Base-by-base conservation (phyloP, 1,139 yeast genomes). In the Yamadazyma kanchanaburiensis region DNA sequence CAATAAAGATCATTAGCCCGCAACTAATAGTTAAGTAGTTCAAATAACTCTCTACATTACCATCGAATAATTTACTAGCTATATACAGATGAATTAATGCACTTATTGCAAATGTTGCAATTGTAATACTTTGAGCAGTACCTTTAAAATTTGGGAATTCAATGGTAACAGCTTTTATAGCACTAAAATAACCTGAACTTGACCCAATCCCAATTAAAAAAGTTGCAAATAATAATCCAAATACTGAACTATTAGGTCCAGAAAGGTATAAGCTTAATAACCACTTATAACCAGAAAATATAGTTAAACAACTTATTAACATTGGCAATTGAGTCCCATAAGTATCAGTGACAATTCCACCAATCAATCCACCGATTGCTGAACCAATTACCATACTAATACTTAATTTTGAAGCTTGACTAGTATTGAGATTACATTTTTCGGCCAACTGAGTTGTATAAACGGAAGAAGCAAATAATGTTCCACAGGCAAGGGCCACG, bases 31-130 rank as follows among this genome's bases (percentile, higher is more conserved):
- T 45, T 30, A 60, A 42, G 28, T 56, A 53, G 19, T 39, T 35
- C 20, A 60, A 42, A 30, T 58, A 60, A 7, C 31, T 33, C 2
- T 43, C 47, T 10, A 53, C 51, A 35, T 57, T 47, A 3, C 53
- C 54, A 2, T 44, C 28, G 25, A 50, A 54, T 2, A 53, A 23
- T 19, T 40, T 35, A 24, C 55, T 42, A 9, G 53, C 45, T 12
- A 58, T 42, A 13, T 40, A 40, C 49, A 52, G 55, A 38, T 44
- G 58, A 8, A 59, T 22, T 30, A 59, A 45, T 23, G 60, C 51
- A 2, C 63, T 51, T n/a, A 60, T 58, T n/a, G 66, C 66, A 48
- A 60, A 60, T 5, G 60, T 53, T 1, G 66, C 60, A 31, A 60
- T 59, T n/a, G 66, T 58, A 12, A 60, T 43, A 36, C 63, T 55